phyloP scores from a whole-genome alignment of 768 basidiomycete genomes.

The Gymnopilus dilepis region DNA sequence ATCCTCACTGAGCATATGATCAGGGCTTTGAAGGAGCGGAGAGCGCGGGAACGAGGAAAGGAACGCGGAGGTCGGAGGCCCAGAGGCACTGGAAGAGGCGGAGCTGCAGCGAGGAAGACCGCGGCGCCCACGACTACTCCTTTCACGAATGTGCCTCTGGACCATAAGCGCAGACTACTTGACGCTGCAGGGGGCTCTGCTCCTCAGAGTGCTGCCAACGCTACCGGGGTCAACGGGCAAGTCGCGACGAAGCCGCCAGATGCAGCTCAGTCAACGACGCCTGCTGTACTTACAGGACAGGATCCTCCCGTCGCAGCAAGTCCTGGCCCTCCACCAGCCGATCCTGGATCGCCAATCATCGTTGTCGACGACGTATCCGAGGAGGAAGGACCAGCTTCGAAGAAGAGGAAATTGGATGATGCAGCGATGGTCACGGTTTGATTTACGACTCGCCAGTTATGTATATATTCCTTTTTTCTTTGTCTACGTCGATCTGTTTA shows the following conservation, averaged over 20 bases:
- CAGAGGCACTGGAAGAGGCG: conserved; percentile 34
- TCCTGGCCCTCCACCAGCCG: conserved; percentile 35
- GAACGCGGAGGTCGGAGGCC: conserved; percentile 43
- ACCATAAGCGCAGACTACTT: conserved; percentile 25
- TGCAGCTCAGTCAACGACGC: conserved; percentile 3
- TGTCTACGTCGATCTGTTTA: neutral
- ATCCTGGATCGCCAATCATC: conserved; percentile 59
- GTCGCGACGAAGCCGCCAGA: conserved; percentile 13
- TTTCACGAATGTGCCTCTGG: conserved; percentile 53
- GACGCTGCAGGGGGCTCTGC: neutral
- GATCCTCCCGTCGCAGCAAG: conserved; percentile 26
- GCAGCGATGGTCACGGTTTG: conserved; percentile 21
- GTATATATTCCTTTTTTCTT: conserved; percentile 9
- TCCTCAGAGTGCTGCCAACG: conserved; percentile 4
- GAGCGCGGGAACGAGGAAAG: conserved; percentile 50
- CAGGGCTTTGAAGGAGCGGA: conserved; percentile 78
- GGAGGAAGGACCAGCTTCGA: conserved; percentile 57
- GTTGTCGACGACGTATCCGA: conserved; percentile 70
- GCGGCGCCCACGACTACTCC: conserved; percentile 32
- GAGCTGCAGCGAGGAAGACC: conserved; percentile 33
- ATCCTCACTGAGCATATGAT: conserved; percentile 88
- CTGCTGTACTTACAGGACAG: conserved; percentile 4
- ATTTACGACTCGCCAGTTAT: conserved; percentile 6
- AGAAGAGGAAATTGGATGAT: conserved; percentile 58
- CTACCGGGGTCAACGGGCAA: neutral